phyloP scores from a whole-genome alignment of 495 filamentous ascomycete species.

The Hyaloscypha variabilis region DNA sequence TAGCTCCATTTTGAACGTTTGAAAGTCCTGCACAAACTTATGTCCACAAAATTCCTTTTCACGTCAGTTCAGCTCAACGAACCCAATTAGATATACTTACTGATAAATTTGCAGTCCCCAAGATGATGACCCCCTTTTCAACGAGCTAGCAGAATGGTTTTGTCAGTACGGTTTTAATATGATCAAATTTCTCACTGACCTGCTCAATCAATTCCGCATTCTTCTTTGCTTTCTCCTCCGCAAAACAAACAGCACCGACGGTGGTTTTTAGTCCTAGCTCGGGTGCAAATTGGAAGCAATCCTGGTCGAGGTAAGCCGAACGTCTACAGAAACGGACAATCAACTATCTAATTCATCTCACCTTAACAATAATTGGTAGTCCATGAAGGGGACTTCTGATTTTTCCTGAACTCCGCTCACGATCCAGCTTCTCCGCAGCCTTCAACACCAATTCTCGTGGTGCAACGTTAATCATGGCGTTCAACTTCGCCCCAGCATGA shows the following conservation, averaged over 20 bases:
- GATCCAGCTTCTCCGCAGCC: conserved; percentile 59
- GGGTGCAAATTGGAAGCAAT: conserved; percentile 31
- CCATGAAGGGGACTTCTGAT: conserved; percentile 67
- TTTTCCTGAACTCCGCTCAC: conserved; percentile 54
- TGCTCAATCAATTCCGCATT: conserved; percentile 3
- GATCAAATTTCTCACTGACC: not conserved
- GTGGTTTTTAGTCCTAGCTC: conserved; percentile 5
- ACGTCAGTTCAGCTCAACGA: not conserved
- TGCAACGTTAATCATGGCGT: conserved; percentile 62
- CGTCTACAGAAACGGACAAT: not conserved
- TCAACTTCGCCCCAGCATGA: conserved; percentile 31
- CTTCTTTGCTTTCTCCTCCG: not conserved
- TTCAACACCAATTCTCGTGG: conserved; percentile 54
- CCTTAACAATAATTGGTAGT: conserved; percentile 73
- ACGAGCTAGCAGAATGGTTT: not conserved
- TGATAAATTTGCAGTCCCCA: conserved; percentile 9
- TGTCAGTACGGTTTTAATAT: not conserved
- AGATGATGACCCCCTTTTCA: not conserved
- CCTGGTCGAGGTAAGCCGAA: conserved; percentile 14
- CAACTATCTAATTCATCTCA: conserved; percentile 33
- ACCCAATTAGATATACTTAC: not conserved
- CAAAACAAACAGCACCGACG: not conserved
- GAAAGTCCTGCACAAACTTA: not conserved
- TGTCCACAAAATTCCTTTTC: conserved; percentile 5
- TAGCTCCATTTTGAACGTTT: not conserved